Percentiles rank a stretch among this genome's conserved stretches.
These are phyloP conservation scores for Phaeotremella skinneri DNA, from an alignment of 768 basidiomycete species.

Conservation along the genomic window DNA sequence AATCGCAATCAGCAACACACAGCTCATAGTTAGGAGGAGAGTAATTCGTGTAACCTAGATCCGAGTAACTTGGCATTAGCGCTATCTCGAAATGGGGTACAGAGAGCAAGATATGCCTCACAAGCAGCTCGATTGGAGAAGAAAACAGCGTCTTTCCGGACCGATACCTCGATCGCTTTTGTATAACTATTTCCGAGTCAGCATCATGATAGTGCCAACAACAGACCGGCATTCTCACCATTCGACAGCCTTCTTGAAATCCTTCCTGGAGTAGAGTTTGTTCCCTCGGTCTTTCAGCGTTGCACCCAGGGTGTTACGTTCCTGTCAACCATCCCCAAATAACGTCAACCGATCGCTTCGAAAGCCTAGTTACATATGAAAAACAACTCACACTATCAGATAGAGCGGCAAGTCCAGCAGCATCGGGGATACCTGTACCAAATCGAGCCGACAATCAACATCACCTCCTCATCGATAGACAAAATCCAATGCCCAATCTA, in stretches of 20 bases:
- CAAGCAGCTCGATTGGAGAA: conserved; percentile 98
- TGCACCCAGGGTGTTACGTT: conserved; percentile 59
- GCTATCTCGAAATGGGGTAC: conserved; percentile 12
- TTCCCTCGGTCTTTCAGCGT: conserved; percentile 55
- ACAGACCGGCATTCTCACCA: conserved; percentile 31
- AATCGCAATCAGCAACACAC: conserved; percentile 84
- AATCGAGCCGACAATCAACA: conserved; percentile 47
- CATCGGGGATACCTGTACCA: conserved; percentile 34
- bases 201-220: neutral
- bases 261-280: conserved; percentile 54
- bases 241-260: conserved; percentile 53
- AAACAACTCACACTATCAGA: conserved; percentile 26
- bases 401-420: conserved; percentile 45
- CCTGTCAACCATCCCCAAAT: conserved; percentile 32
- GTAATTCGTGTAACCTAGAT: conserved; percentile 84
- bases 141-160: conserved; percentile 77
- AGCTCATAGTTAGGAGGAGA: conserved; percentile 75
- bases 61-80: conserved; percentile 3
- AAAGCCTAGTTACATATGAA: neutral
- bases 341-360: conserved; percentile 24
- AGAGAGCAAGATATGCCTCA: conserved; percentile 53
- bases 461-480: no score
- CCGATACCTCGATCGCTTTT: conserved; percentile 55
- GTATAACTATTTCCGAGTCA: conserved; percentile 49
- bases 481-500: neutral